Base-by-base conservation (phyloP, 1,284 basidiomycete species). In the Melampsora americana region DNA sequence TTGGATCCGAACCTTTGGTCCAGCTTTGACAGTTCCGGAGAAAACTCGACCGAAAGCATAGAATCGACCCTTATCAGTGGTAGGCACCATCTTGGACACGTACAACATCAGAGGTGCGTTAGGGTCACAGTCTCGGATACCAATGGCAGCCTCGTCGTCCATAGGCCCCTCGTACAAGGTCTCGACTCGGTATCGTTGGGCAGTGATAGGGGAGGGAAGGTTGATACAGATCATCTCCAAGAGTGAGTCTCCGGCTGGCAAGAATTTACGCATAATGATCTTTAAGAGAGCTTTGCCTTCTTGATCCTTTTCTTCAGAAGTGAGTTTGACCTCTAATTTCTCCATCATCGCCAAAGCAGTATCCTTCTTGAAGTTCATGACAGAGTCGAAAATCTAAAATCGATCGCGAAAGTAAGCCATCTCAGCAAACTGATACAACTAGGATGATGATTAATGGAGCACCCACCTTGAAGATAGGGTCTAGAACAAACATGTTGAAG, bases 351-450 rank as follows among this genome's bases (percentile, higher is more conserved):
- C 82, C 78, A 83, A 85, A 81, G 93, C 89, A 80, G 89, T 86
- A 77, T 97, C 95, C 88, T 96, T 99, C 88, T 99, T 97, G 89
- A 92, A 97, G 89, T 99, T 97, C 95, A 98, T 99, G 86, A 98
- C 92, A 80, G 92, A 90, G 82, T 97, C 95, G 86, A 99, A 99
- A 84, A 99, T 90, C 84, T 75, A 30, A 16, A 20, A 23, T 60
- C 23, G 18, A 39, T 69, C 26, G 16, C 23, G 30, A 30, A 26
- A 14, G 28, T 44, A 44, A 44, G 42, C 42, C 42, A 44, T 14
- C 14, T 44, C 42, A 14, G 42, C 14, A 12, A 44, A 14, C 14
- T 44, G 42, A 14, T 44, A 14, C 35, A 59, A 59, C 12, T 7
- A 30, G n/a, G n/a, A 5, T 3, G 53, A 59, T 23, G n/a, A 14